These are phyloP conservation scores for Talaromyces thailandensis DNA, from an alignment of 495 filamentous ascomycete species.

Conservation along the genomic window DNA sequence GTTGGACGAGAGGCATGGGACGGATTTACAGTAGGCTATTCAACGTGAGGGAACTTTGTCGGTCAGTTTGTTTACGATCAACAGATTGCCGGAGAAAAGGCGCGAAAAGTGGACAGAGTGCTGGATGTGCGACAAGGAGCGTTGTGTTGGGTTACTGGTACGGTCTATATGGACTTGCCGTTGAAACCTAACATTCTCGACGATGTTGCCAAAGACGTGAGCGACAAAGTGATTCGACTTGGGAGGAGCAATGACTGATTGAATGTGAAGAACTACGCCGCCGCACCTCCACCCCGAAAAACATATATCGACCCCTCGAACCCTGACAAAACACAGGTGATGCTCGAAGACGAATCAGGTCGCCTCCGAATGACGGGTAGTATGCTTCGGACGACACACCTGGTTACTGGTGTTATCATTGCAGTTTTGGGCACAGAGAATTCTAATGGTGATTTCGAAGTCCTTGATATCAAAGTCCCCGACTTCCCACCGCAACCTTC, in stretches of 20 bases:
- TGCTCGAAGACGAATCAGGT: conserved; percentile 94
- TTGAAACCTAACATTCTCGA: conserved; percentile 96
- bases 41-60: background rate
- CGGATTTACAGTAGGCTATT: conserved; percentile 46
- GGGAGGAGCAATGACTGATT: background rate
- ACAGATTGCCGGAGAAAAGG: conserved; percentile 68
- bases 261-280: conserved; percentile 64
- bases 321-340: conserved; percentile 49
- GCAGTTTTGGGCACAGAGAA: conserved; percentile 92
- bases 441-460: conserved; percentile 81
- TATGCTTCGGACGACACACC: conserved; percentile 49
- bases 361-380: conserved; percentile 73
- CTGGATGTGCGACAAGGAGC: conserved; percentile 94
- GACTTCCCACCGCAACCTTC: conserved; percentile 73
- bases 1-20: conserved; percentile 70
- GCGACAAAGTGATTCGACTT: conserved; percentile 17
- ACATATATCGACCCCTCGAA: conserved; percentile 56
- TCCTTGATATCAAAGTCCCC: conserved; percentile 79
- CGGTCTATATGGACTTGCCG: conserved; percentile 94
- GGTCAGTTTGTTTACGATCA: background rate
- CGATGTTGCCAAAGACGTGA: conserved; percentile 84
- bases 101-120: conserved; percentile 69
- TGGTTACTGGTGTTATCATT: conserved; percentile 87
- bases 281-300: conserved; percentile 66
- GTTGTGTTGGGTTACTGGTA: conserved; percentile 91